phyloP scores from a whole-genome alignment of 768 basidiomycete species.

The Trametes cinnabarina region DNA sequence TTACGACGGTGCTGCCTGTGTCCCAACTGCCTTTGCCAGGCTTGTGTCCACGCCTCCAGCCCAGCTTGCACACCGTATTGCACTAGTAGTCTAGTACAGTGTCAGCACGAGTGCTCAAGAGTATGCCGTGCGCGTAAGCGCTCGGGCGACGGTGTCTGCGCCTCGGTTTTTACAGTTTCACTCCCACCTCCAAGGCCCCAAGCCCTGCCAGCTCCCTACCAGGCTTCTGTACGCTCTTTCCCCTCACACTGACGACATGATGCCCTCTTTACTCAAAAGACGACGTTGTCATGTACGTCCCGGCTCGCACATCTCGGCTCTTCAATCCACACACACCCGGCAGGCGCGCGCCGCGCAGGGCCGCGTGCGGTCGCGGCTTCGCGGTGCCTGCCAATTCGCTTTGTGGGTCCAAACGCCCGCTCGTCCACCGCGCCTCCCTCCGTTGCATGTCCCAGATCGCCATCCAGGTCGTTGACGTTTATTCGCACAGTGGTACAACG shows the following conservation, averaged over 20 bases:
- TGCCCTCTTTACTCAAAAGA: not conserved
- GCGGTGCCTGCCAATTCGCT: not conserved
- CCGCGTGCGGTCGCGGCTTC: not conserved
- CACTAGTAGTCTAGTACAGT: too few relatives aligned
- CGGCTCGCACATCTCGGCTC: not conserved
- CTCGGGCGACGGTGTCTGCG: too few relatives aligned
- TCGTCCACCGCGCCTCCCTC: not conserved
- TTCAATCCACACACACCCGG: not conserved
- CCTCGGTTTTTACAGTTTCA: too few relatives aligned
- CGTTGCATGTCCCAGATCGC: not conserved
- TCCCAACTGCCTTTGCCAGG: too few relatives aligned
- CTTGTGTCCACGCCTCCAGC: too few relatives aligned
- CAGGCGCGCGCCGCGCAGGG: not conserved
- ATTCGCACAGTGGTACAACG: slow-evolving; percentile 16
- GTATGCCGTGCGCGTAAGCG: too few relatives aligned
- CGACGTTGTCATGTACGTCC: slow-evolving; percentile 19
- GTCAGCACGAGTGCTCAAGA: too few relatives aligned
- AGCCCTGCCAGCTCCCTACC: too few relatives aligned
- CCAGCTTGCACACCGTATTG: too few relatives aligned
- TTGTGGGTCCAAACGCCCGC: not conserved
- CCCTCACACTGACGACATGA: not conserved
- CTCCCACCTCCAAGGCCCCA: not conserved
- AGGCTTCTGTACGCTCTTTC: too few relatives aligned
- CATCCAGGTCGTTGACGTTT: not conserved
- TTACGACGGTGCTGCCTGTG: too few relatives aligned